A percentile compares a stretch with the other conserved stretches of the same genome.
These are phyloP conservation scores for Brettanomyces bruxellensis DNA, from an alignment of 805 yeast genomes.

Conservation along the genomic window DNA sequence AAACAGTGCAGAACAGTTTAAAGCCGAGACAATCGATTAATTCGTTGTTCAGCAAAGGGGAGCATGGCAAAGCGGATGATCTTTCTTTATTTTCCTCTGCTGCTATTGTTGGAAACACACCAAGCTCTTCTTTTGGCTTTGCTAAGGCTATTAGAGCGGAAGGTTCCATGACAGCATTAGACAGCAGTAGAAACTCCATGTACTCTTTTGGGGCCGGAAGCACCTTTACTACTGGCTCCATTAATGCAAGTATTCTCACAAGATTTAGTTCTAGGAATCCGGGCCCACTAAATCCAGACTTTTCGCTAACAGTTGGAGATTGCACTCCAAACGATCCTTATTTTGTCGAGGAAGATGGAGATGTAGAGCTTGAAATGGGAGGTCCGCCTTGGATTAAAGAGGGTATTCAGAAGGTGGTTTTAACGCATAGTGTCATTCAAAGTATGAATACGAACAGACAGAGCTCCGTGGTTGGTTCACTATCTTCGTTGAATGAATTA, in stretches of 20 bases:
- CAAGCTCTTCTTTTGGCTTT: conserved; percentile 14
- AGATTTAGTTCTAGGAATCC: neutral
- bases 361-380: conserved; percentile 50
- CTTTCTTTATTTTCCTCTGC: conserved; percentile 3
- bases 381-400: conserved; percentile 79
- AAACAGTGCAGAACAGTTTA: neutral
- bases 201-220: conserved; percentile 5
- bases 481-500: neutral
- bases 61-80: neutral
- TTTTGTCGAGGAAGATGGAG: conserved; percentile 28
- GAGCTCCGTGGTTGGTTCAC: neutral
- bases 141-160: conserved; percentile 20
- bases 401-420: conserved; percentile 41
- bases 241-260: neutral
- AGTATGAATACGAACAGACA: neutral
- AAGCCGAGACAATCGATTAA: neutral
- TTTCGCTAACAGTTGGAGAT: neutral
- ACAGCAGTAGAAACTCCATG: conserved; percentile 11
- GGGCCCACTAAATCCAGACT: conserved; percentile 2
- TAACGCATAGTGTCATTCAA: conserved; percentile 7
- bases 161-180: conserved; percentile 13
- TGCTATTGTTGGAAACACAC: conserved; percentile 7
- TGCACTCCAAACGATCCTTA: neutral
- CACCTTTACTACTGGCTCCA: neutral
- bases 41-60: neutral